Evolutionary conservation across 164 flowering plant genomes (phyloP).

Genomic region (Platanus orientalis): DNA sequence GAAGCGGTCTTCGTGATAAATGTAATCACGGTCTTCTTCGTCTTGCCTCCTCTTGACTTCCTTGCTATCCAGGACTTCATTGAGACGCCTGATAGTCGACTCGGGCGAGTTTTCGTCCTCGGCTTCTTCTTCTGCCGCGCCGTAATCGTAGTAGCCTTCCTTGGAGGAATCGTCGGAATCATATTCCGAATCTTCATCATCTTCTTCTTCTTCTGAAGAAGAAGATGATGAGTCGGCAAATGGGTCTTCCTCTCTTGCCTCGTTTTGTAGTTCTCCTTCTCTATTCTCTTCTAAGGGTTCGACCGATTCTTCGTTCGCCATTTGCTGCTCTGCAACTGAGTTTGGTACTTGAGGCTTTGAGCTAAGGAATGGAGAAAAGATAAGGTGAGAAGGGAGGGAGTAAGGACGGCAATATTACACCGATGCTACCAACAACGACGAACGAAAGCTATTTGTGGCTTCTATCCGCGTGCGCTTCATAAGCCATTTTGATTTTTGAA

Average conservation of each 20-base stretch:
- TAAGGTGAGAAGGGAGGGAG: neutral
- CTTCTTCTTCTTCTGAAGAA: slow-evolving; percentile 16
- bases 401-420: no score
- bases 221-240: no score
- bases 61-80: slow-evolving; percentile 26
- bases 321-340: slow-evolving; percentile 5
- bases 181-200: slow-evolving; percentile 26
- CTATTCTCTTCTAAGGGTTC: neutral
- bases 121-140: slow-evolving; percentile 7
- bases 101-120: slow-evolving; percentile 39
- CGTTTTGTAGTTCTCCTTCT: neutral
- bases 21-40: slow-evolving; percentile 29
- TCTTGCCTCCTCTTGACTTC: slow-evolving; percentile 20
- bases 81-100: slow-evolving; percentile 28
- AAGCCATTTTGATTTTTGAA: no score
- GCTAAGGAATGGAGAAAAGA: neutral
- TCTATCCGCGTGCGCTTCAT: no score
- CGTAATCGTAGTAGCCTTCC: slow-evolving; percentile 4
- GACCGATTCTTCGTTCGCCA: slow-evolving; percentile 18
- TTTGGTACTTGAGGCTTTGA: neutral
- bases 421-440: no score
- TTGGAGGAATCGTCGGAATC: slow-evolving; percentile 25
- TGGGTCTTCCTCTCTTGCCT: neutral
- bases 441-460: no score
- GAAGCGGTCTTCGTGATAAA: slow-evolving; percentile 36